Evolutionary conservation across 208 protist species (phyloP), one percentile per base, ranked within the genome.

Genomic region (Polymyxa betae): DNA sequence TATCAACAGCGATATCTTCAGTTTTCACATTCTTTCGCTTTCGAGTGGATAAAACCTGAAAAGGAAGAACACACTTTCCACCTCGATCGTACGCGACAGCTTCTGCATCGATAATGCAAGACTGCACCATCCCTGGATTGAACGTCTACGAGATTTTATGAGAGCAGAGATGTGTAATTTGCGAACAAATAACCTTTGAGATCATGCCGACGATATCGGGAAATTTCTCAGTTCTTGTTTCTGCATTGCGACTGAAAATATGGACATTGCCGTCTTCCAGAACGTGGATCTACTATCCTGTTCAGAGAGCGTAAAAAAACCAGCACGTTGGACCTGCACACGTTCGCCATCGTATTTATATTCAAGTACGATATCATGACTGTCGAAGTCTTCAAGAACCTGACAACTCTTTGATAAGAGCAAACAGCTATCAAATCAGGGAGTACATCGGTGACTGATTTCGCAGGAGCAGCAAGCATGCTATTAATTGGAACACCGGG

Each of bases 21-120:
- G 43, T 35, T 38, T 49, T 43, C 35, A 41, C 45, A 0, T 60
- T 92, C 91, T 94, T 94, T 12, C 92, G 89, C 40, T 90, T 77
- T 29, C 96, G 93, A 20, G 95, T 95, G 38, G 91, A 94, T 0
- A 97, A 92, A 0, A 88, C 66, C 90, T 94, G 93, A 52, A 94
- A 94, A 32, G 91, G 91, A 43, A 38, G 68, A 41, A 94, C 54
- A n/a, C 95, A 95, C 96, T 95, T 12, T 0, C 94, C 96, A 43
- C 94, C 92, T 0, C 91, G 89, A 92, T 99, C 96, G 32, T 96
- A 97, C 12, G 98, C 98, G 35, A 99, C 98, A 0, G 98, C 95
- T 93, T 99, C 98, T 38, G 96, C 96, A 94, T 99, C 99, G n/a
- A 99, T 92, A 45, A 99, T 98, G 91, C 98, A 99, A n/a, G 95